These are phyloP conservation scores for Zasmidium cellare DNA, from an alignment of 2,329 filamentous ascomycete species.

Conservation along the genomic window DNA sequence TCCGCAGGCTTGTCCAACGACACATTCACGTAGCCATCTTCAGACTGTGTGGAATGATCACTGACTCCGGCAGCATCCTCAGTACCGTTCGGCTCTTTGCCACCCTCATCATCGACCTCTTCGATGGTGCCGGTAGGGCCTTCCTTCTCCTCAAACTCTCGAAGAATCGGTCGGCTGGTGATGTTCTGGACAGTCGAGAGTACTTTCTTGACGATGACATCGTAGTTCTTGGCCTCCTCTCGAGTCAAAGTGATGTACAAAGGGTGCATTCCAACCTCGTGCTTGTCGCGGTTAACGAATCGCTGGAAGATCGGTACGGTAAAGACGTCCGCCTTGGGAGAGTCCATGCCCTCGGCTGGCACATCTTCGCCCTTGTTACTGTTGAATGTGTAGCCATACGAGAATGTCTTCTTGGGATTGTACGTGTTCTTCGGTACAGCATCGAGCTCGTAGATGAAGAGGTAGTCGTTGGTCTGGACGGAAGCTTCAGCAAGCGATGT, in stretches of 20 bases:
- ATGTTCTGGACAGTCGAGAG: slow-evolving; percentile 73
- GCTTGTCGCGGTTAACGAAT: slow-evolving; percentile 44
- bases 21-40: slow-evolving; percentile 88
- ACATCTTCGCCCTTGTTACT: slow-evolving; percentile 40
- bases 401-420: slow-evolving; percentile 41
- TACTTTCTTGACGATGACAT: slow-evolving; percentile 76
- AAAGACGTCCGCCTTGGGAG: slow-evolving; percentile 64
- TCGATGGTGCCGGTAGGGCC: slow-evolving; percentile 5
- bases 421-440: slow-evolving; percentile 75
- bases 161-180: slow-evolving; percentile 68
- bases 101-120: slow-evolving; percentile 14
- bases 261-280: slow-evolving; percentile 26
- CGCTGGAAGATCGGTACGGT: slow-evolving; percentile 72
- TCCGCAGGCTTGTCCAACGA: slow-evolving; percentile 66
- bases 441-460: slow-evolving; percentile 77
- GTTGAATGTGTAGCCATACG: slow-evolving; percentile 51
- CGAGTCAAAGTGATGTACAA: slow-evolving; percentile 73
- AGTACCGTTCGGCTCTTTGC: slow-evolving; percentile 54
- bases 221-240: slow-evolving; percentile 69
- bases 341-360: slow-evolving; percentile 51
- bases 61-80: slow-evolving; percentile 59
- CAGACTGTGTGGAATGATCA: slow-evolving; percentile 78
- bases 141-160: slow-evolving; percentile 41
- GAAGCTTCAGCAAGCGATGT: slow-evolving; percentile 67
- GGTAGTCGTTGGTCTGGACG: slow-evolving; percentile 63